Conservation (phyloP, 352 stramenopile genomes). For the Phytophthora citrophthora region DNA sequence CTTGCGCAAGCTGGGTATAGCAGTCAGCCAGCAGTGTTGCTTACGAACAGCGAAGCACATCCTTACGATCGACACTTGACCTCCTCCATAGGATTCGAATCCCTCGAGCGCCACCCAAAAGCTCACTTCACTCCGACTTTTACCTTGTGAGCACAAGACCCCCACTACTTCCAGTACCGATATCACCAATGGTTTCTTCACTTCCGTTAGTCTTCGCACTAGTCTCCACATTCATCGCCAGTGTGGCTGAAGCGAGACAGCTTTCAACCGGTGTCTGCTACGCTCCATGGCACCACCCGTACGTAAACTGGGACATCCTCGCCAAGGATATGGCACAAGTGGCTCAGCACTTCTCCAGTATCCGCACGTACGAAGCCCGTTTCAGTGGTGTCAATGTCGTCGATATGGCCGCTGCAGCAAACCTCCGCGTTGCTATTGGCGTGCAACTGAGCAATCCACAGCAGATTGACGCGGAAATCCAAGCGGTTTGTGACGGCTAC, state of each 20-base stretch:
- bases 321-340: constrained; percentile 41
- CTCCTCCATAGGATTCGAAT: constrained; percentile 2
- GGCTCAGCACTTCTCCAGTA: constrained; percentile 50
- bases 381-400: constrained; percentile 58
- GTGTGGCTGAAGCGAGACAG: neutral
- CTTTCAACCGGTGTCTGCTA: constrained; percentile 52
- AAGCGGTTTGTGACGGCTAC: constrained; percentile 56
- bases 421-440: constrained; percentile 59
- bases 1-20: no score
- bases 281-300: constrained; percentile 55
- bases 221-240: constrained; percentile 1
- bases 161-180: neutral
- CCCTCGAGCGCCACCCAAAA: neutral
- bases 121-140: constrained; percentile 3
- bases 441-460: constrained; percentile 52
- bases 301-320: constrained; percentile 37
- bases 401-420: constrained; percentile 39
- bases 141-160: neutral
- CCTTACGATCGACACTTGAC: neutral
- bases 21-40: neutral
- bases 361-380: constrained; percentile 68
- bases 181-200: neutral
- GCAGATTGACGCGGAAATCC: constrained; percentile 50
- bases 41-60: neutral
- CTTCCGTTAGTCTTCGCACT: neutral